phyloP scores from a whole-genome alignment of 306 rosid species.

The Fragaria ananassa region DNA sequence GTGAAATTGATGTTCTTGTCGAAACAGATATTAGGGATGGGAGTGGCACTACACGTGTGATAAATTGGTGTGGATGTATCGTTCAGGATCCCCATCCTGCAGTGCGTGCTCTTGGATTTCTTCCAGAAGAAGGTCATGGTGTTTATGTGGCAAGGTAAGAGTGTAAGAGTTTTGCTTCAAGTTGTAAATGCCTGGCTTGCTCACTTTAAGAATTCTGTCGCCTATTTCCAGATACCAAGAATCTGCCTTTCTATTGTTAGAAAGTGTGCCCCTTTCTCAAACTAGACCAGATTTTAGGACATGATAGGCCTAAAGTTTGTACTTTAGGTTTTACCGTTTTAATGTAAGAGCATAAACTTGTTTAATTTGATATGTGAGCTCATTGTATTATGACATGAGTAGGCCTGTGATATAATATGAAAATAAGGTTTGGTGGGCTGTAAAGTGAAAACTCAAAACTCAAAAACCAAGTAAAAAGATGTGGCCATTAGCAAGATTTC shows the following conservation, averaged over 20 bases:
- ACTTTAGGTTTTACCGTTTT: background rate
- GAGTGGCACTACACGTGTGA: conserved; percentile 70
- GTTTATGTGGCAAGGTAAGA: conserved; percentile 87
- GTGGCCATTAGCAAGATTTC: background rate
- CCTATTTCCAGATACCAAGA: background rate
- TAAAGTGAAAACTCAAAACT: too few relatives aligned
- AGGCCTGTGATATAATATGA: background rate
- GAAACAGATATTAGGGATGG: conserved; percentile 94
- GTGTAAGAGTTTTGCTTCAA: conserved; percentile 38
- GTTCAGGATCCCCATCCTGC: conserved; percentile 97
- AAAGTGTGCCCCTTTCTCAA: background rate
- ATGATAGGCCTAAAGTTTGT: background rate
- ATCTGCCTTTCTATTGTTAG: background rate
- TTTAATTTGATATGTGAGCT: too few relatives aligned
- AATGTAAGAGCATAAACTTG: too few relatives aligned
- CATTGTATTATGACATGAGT: background rate
- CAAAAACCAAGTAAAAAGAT: background rate
- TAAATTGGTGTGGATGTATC: conserved; percentile 94
- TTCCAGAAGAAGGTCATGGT: conserved; percentile 98
- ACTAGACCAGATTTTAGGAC: background rate
- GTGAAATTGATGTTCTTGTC: conserved; percentile 72
- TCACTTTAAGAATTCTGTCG: background rate
- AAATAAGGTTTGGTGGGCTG: background rate
- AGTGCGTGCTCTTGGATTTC: conserved; percentile 98
- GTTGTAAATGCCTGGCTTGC: background rate